A percentile compares a stretch with the other conserved stretches of the same genome.
Conservation (phyloP, 805 yeast species). For the Suhomyces emberorum region DNA sequence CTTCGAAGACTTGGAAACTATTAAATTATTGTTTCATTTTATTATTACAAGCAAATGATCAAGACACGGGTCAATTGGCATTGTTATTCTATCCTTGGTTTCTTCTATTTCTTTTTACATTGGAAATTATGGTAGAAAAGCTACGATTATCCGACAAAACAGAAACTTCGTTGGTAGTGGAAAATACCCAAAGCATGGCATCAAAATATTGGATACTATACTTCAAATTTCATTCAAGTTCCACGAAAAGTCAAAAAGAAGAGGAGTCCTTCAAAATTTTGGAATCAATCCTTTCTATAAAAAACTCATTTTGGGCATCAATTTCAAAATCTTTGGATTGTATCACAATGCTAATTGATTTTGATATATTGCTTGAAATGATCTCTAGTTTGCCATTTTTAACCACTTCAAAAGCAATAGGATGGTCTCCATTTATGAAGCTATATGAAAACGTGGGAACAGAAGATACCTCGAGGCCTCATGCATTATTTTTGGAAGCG, state of each 20-base stretch:
- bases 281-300: conserved; percentile 12
- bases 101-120: conserved; percentile 7
- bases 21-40: conserved; percentile 11
- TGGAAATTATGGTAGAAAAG: background rate
- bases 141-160: background rate
- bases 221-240: conserved; percentile 4
- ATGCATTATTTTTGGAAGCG: conserved; percentile 26
- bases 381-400: conserved; percentile 14
- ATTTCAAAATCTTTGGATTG: conserved; percentile 18
- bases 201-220: conserved; percentile 9
- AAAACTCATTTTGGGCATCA: conserved; percentile 25
- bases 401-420: conserved; percentile 9
- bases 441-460: conserved; percentile 16
- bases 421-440: conserved; percentile 26
- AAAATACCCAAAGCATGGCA: background rate
- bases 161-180: background rate
- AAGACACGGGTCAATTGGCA: background rate
- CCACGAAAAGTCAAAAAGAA: too few relatives aligned
- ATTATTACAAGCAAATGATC: conserved; percentile 7
- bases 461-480: conserved; percentile 15
- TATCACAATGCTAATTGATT: conserved; percentile 7
- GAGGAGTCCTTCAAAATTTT: conserved; percentile 22
- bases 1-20: conserved; percentile 14
- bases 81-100: conserved; percentile 17
- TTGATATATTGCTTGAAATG: conserved; percentile 15